Percentiles rank a stretch among this genome's conserved stretches.
phyloP scores from a whole-genome alignment of 768 basidiomycete species.

The Leucocoprinus leucothites region DNA sequence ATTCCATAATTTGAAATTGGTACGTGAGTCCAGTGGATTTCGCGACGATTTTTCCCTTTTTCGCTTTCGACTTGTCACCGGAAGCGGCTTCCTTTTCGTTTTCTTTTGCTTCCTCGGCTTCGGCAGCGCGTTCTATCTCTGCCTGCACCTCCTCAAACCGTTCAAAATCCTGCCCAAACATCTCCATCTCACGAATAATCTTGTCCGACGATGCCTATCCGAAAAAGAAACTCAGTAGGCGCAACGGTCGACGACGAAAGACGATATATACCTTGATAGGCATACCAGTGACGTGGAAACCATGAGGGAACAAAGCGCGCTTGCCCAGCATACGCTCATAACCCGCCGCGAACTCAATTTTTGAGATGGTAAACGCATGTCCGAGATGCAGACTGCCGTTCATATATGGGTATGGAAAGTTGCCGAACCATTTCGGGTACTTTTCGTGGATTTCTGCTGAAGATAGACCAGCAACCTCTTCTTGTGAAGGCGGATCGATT shows the following conservation, averaged over 20 bases:
- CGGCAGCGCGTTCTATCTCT: constrained; percentile 42
- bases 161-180: constrained; percentile 92
- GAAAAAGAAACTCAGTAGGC: constrained; percentile 3
- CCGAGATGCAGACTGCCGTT: constrained; percentile 97
- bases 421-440: constrained; percentile 97
- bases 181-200: constrained; percentile 92
- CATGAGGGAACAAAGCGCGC: constrained; percentile 93
- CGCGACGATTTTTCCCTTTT: constrained; percentile 92
- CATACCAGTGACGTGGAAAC: constrained; percentile 97
- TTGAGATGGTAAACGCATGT: constrained; percentile 97
- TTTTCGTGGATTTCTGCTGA: constrained; percentile 64
- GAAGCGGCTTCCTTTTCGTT: constrained; percentile 39
- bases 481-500: constrained; percentile 70
- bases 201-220: constrained; percentile 92
- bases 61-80: constrained; percentile 71
- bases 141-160: constrained; percentile 50
- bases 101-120: constrained; percentile 42
- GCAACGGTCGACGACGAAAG: neutral
- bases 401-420: constrained; percentile 97
- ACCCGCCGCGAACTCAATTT: constrained; percentile 95
- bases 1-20: constrained; percentile 99
- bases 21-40: constrained; percentile 93
- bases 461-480: constrained; percentile 60
- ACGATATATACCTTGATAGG: constrained; percentile 85
- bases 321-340: constrained; percentile 96